Conservation (phyloP, 495 filamentous ascomycete genomes). For the Massariosphaeria phaeospora region DNA sequence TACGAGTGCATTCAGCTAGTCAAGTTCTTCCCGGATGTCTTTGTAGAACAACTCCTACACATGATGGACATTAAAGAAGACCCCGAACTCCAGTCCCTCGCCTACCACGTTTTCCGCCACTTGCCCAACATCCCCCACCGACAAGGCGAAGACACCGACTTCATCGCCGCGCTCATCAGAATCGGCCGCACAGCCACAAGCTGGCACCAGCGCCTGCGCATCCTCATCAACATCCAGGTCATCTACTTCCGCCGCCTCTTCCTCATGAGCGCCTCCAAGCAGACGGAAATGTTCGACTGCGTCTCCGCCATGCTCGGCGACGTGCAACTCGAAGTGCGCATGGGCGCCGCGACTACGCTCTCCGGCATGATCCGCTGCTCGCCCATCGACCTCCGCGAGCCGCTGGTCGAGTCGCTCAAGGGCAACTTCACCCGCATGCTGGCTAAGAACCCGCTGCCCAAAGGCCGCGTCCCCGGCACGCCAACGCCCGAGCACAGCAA, state of each 20-base stretch:
- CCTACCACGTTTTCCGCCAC: conserved; percentile 96
- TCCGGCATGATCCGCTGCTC: conserved; percentile 99
- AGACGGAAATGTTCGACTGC: conserved; percentile 77
- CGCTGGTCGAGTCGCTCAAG: conserved; percentile 69
- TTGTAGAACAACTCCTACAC: conserved; percentile 87
- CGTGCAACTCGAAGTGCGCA: conserved; percentile 85
- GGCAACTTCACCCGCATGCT: conserved; percentile 73
- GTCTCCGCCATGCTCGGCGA: conserved; percentile 93
- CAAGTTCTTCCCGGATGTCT: conserved; percentile 81
- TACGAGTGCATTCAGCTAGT: conserved; percentile 90
- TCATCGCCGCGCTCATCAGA: conserved; percentile 79
- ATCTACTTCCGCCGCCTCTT: conserved; percentile 97
- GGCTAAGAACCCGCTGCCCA: conserved; percentile 76
- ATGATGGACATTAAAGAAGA: conserved; percentile 99
- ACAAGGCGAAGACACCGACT: conserved; percentile 71
- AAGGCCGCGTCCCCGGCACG: conserved; percentile 50
- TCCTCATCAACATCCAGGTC: conserved; percentile 98
- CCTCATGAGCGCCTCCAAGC: conserved; percentile 71
- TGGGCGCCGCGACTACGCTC: conserved; percentile 84
- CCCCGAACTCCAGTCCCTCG: conserved; percentile 86
- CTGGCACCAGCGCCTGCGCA: conserved; percentile 98
- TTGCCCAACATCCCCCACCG: conserved; percentile 93
- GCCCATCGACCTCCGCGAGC: conserved; percentile 70
- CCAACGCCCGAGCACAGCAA: conserved; percentile 81
- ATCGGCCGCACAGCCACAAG: conserved; percentile 79